Conservation (phyloP, 1,139 yeast genomes). For the Geotrichum restrictum region DNA sequence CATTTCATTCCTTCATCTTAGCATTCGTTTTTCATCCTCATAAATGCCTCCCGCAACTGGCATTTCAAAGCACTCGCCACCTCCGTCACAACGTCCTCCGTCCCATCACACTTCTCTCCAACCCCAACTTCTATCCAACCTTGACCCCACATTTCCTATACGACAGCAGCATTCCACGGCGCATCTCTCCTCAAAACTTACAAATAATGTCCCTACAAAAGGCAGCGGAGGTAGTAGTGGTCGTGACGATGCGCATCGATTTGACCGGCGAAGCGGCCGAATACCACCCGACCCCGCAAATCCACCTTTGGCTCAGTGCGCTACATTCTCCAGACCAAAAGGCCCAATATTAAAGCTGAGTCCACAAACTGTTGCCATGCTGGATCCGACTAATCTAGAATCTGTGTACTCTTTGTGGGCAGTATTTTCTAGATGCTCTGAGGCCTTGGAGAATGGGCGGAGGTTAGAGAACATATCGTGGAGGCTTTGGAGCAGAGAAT, state of each 20-base stretch:
- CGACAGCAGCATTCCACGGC: constrained; percentile 1
- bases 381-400: constrained; percentile 44
- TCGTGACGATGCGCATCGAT: neutral
- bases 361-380: constrained; percentile 29
- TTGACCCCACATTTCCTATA: neutral
- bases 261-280: neutral
- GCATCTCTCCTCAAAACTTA: neutral
- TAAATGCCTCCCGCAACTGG: constrained; percentile 14
- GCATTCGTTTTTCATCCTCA: constrained; percentile 2
- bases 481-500: constrained; percentile 53
- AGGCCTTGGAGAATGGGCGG: constrained; percentile 50
- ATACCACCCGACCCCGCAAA: neutral
- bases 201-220: neutral
- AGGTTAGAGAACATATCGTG: constrained; percentile 57
- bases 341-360: constrained; percentile 32
- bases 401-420: constrained; percentile 48
- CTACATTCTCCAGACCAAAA: constrained; percentile 11
- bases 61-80: constrained; percentile 6
- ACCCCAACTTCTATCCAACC: neutral
- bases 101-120: neutral
- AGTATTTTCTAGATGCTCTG: constrained; percentile 52
- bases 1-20: constrained; percentile 1
- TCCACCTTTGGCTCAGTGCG: neutral
- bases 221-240: neutral
- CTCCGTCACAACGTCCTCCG: constrained; percentile 5